These are phyloP conservation scores for Candida pseudofarinosa DNA, from an alignment of 805 yeast species.

Conservation along the genomic window DNA sequence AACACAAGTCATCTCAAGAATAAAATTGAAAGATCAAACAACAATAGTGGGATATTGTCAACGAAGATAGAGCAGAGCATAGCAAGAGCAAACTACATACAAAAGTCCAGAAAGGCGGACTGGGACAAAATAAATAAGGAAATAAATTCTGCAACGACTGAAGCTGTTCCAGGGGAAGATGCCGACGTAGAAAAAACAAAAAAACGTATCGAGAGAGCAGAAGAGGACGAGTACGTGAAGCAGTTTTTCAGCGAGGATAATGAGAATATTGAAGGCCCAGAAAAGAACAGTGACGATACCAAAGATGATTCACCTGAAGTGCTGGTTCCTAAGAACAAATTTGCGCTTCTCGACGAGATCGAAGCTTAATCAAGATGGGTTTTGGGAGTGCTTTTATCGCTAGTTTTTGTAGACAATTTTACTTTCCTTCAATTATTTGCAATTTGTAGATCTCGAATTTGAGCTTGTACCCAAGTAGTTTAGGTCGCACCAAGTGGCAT, in stretches of 20 bases:
- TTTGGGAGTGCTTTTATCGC: no score
- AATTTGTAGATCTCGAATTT: no score
- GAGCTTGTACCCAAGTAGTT: neutral
- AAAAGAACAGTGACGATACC: neutral
- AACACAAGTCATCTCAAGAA: constrained; percentile 25
- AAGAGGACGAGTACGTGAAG: constrained; percentile 34
- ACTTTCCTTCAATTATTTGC: no score
- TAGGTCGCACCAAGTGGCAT: neutral
- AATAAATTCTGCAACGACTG: constrained; percentile 25
- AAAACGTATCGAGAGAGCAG: constrained; percentile 26
- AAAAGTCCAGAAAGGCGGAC: constrained; percentile 58
- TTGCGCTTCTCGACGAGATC: constrained; percentile 36
- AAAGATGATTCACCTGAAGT: neutral
- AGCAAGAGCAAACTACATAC: constrained; percentile 59
- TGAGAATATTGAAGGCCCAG: constrained; percentile 2
- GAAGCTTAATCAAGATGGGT: constrained; percentile 23
- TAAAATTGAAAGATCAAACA: constrained; percentile 47
- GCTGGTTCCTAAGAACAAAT: constrained; percentile 20
- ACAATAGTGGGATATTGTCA: constrained; percentile 51
- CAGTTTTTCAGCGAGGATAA: constrained; percentile 22
- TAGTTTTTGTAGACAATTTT: no score
- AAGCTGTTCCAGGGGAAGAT: constrained; percentile 1
- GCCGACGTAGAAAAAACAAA: constrained; percentile 12
- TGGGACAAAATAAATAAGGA: constrained; percentile 67
- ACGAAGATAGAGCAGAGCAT: constrained; percentile 64